Conservation (phyloP, 306 rosid genomes). For the Cicer bijugum region DNA sequence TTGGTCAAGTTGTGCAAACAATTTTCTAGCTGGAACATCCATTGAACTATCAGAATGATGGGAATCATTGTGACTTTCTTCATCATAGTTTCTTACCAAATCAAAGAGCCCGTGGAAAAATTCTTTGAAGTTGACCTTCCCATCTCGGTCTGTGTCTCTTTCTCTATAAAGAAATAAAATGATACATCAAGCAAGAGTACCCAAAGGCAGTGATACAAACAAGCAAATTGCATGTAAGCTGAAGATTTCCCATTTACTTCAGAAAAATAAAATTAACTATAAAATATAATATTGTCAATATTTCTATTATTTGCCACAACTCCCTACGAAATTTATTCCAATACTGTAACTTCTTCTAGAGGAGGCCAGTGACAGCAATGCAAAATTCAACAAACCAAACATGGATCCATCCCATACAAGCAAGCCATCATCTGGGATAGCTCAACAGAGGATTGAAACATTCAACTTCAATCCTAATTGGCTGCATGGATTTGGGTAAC, state of each 20-base stretch:
- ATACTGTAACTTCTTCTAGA: constrained; percentile 24
- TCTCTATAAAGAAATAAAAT: constrained; percentile 60
- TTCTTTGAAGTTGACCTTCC: constrained; percentile 86
- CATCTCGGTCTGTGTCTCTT: constrained; percentile 89
- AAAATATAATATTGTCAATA: constrained; percentile 19
- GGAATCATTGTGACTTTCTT: constrained; percentile 68
- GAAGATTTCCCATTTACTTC: constrained; percentile 35
- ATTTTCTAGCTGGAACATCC: constrained; percentile 77
- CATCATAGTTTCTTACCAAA: constrained; percentile 90
- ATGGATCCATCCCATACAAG: constrained; percentile 9
- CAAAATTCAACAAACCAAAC: constrained; percentile 22
- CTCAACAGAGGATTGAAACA: constrained; percentile 32
- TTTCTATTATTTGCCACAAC: constrained; percentile 17
- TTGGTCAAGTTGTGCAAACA: constrained; percentile 86
- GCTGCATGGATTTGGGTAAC: constrained; percentile 6
- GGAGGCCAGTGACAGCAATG: constrained; percentile 15
- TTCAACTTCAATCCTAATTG: constrained; percentile 25
- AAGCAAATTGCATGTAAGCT: constrained; percentile 20
- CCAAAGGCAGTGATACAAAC: constrained; percentile 20
- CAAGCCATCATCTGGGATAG: constrained; percentile 8
- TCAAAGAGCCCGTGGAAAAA: constrained; percentile 98
- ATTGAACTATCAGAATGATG: constrained; percentile 60
- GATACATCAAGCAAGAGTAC: constrained; percentile 40
- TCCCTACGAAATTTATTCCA: not conserved
- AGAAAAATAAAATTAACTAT: constrained; percentile 26